Percentiles rank a stretch among this genome's conserved stretches.
These are phyloP conservation scores for Fomitopsis serialis DNA, from an alignment of 768 basidiomycete species.

Conservation along the genomic window DNA sequence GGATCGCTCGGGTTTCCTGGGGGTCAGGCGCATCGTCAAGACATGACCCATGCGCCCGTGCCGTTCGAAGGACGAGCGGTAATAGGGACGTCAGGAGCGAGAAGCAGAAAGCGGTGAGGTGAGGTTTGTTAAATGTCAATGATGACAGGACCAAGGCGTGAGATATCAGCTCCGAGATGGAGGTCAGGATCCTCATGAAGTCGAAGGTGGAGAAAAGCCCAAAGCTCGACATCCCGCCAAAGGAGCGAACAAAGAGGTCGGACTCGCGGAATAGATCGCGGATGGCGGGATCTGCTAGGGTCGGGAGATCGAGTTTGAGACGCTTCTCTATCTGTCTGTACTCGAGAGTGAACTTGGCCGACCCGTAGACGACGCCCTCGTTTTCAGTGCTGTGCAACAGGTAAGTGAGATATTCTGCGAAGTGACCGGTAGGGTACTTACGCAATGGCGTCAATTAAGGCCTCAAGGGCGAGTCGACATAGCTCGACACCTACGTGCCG, in stretches of 20 bases:
- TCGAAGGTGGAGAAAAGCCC: conserved; percentile 79
- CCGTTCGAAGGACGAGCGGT: conserved; percentile 43
- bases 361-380: conserved; percentile 67
- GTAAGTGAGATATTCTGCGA: background rate
- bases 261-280: conserved; percentile 83
- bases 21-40: conserved; percentile 42
- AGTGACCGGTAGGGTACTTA: conserved; percentile 35
- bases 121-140: conserved; percentile 48
- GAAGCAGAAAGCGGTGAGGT: conserved; percentile 52
- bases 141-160: conserved; percentile 66
- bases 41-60: conserved; percentile 36
- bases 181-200: conserved; percentile 66
- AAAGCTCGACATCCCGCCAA: conserved; percentile 66
- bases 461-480: conserved; percentile 57
- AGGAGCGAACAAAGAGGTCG: conserved; percentile 79
- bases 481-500: conserved; percentile 59
- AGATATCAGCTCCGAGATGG: conserved; percentile 65
- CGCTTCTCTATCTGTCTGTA: conserved; percentile 76
- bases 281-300: conserved; percentile 65
- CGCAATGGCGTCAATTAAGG: conserved; percentile 66
- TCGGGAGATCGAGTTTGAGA: conserved; percentile 72
- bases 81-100: conserved; percentile 57
- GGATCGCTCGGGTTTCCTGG: conserved; percentile 57
- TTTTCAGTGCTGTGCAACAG: conserved; percentile 49
- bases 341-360: conserved; percentile 71